Evolutionary conservation across 2,329 filamentous ascomycete genomes (phyloP).

Genomic region (Daldinia eschscholtzii): DNA sequence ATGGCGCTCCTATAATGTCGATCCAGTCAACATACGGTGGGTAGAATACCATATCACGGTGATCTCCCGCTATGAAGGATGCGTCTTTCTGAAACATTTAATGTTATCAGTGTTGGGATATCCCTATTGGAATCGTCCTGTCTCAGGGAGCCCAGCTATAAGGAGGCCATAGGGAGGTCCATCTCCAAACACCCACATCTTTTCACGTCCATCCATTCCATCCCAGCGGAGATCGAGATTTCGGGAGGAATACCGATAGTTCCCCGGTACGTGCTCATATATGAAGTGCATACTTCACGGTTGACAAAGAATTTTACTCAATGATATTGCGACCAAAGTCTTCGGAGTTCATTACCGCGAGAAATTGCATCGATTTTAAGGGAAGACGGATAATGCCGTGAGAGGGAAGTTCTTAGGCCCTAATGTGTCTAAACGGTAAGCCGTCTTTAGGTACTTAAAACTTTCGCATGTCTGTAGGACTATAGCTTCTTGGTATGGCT

Average conservation of each 20-base stretch:
- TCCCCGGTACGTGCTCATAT: constrained; percentile 6
- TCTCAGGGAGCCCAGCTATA: constrained; percentile 21
- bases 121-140: constrained; percentile 26
- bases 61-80: constrained; percentile 19
- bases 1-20: constrained; percentile 16
- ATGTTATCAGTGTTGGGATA: constrained; percentile 8
- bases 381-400: background rate
- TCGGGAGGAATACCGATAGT: constrained; percentile 5
- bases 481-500: background rate
- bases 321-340: constrained; percentile 10
- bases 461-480: background rate
- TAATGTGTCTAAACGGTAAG: background rate
- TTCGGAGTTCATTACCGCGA: constrained; percentile 10
- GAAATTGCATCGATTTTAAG: constrained; percentile 15
- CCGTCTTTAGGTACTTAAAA: background rate
- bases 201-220: constrained; percentile 40
- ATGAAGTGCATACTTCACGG: constrained; percentile 9
- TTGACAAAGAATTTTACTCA: constrained; percentile 8
- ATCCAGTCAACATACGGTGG: constrained; percentile 19
- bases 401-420: background rate
- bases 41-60: constrained; percentile 28
- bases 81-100: constrained; percentile 27
- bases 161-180: background rate
- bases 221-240: constrained; percentile 13
- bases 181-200: constrained; percentile 14